A percentile compares a stretch with the other conserved stretches of the same genome.
phyloP scores from a whole-genome alignment of 345 rosid species.

The Eucalyptus paniculata region DNA sequence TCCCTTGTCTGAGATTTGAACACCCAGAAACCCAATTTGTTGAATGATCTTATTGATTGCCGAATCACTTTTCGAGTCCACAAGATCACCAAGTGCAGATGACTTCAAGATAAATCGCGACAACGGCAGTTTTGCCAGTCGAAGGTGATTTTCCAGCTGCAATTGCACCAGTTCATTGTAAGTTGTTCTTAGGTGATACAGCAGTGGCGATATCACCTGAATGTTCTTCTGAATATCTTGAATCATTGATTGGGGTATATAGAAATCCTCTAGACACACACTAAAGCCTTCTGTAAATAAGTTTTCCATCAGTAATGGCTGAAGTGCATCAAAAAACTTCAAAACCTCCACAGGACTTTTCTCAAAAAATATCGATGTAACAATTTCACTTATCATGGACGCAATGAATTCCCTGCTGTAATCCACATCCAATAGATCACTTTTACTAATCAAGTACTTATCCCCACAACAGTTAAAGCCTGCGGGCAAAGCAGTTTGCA shows the following conservation, averaged over 20 bases:
- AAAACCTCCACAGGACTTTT: constrained; percentile 71
- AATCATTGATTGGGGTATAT: constrained; percentile 27
- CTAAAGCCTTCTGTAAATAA: constrained; percentile 57
- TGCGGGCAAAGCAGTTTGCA: constrained; percentile 65
- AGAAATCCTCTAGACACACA: constrained; percentile 61
- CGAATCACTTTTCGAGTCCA: constrained; percentile 76
- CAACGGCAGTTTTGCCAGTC: constrained; percentile 28
- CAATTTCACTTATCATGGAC: constrained; percentile 45
- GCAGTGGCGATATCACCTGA: constrained; percentile 34
- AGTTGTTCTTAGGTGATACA: constrained; percentile 38
- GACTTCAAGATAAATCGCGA: constrained; percentile 42
- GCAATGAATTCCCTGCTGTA: constrained; percentile 28
- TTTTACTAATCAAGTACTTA: constrained; percentile 35
- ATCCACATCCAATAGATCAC: constrained; percentile 44
- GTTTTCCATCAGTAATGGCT: constrained; percentile 82
- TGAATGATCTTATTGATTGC: constrained; percentile 65
- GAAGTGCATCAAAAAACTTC: constrained; percentile 56
- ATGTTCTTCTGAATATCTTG: constrained; percentile 18
- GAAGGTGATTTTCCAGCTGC: constrained; percentile 66
- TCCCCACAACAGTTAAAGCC: constrained; percentile 46
- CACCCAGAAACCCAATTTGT: constrained; percentile 80
- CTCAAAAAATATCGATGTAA: constrained; percentile 48
- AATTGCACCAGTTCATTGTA: constrained; percentile 53
- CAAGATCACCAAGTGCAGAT: constrained; percentile 52
- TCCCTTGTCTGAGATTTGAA: constrained; percentile 77